Base-by-base conservation (phyloP, 1,284 basidiomycete species). In the Rhodotorula sp. region DNA sequence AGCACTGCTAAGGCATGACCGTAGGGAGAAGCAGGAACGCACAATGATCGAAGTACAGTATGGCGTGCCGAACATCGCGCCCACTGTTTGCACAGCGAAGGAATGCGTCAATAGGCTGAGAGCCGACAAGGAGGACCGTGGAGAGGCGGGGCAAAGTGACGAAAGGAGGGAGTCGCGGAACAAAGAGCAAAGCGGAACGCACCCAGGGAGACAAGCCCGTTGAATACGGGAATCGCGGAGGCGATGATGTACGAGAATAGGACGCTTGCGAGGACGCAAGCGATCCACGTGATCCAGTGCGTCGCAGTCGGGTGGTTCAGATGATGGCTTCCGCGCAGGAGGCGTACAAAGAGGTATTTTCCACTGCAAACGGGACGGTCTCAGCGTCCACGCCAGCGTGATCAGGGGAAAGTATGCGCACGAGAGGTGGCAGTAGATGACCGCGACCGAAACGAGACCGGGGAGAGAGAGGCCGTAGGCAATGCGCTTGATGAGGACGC, bases 251-350 rank as follows among this genome's bases (percentile, higher is more conserved):
- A 70, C 25, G 66, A 85, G 54, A 86, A 75, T 3, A 83, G 80
- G 17, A 85, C 83, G 27, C 83, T 80, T 25, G 78, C 71, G 64
- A 86, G 80, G 73, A 85, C 85, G 41, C 87, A 81, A 9, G 78
- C 70, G 54, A 82, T 80, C 88, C 88, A 90, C 7, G 83, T 81
- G n/a, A 80, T 77, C 88, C 88, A 89, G 61, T 89, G 88, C 8
- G 85, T 81, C 34, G 84, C 45, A 0, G 87, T 87, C 75, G 88
- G 86, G n/a, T 82, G 82, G 71, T 88, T 85, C 63, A 90, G 79
- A 78, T 89, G 88, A n/a, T 80, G 80, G 16, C 86, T 84, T 70
- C 84, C 83, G 27, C 87, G 84, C 77, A 89, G 86, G 65, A 86
- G 74, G 23, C 88, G 84, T 67, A 89, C 83, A 76, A 89, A 88